Conservation (phyloP, 768 basidiomycete species). For the Floccularia luteovirens region DNA sequence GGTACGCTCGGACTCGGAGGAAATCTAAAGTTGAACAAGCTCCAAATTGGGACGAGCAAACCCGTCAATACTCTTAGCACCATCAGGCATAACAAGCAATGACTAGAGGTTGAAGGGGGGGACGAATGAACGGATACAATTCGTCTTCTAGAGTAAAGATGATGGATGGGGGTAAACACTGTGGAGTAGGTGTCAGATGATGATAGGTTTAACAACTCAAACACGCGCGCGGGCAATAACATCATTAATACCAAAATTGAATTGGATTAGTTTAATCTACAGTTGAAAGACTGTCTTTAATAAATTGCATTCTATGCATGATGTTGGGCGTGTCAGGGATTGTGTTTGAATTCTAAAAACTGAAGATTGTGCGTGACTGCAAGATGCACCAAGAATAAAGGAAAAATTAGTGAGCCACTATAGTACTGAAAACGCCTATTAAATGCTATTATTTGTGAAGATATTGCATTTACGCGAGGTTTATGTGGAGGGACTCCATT, state of each 20-base stretch:
- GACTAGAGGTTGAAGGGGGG: neutral
- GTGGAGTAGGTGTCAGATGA: neutral
- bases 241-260: neutral
- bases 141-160: neutral
- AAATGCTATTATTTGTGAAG: conserved; percentile 2
- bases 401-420: neutral
- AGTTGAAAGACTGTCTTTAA: neutral
- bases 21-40: no score
- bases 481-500: conserved; percentile 46
- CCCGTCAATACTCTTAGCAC: conserved; percentile 38
- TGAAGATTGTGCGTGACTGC: no score
- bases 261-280: neutral
- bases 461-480: conserved; percentile 3
- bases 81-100: conserved; percentile 34
- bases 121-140: neutral
- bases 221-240: neutral
- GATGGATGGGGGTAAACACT: no score
- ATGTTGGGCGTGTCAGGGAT: neutral
- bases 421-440: neutral
- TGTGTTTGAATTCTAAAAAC: neutral
- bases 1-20: conserved; percentile 8
- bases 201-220: neutral
- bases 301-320: neutral
- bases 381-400: neutral
- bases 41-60: conserved; percentile 36